Base-by-base conservation (phyloP, 2,329 filamentous ascomycete species). In the Epichloe gansuensis region DNA sequence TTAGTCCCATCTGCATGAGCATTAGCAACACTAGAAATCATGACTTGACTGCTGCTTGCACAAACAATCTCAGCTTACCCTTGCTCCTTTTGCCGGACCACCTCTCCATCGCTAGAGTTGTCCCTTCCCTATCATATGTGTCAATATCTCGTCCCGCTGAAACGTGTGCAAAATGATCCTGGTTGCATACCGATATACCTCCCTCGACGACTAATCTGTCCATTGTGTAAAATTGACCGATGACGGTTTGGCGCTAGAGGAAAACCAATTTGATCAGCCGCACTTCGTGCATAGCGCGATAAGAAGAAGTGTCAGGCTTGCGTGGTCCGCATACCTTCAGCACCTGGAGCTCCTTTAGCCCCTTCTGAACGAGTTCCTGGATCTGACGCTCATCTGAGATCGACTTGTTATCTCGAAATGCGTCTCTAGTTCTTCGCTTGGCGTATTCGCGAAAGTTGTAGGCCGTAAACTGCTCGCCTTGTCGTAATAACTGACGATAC, bases 361-460 rank as follows among this genome's bases (percentile, higher is more conserved):
- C 93, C 64, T 88, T 86, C 70, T 96, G 89, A 61, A 97, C 78
- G 62, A 96, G 73, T 69, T 95, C 90, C 70, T 97, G 90, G 67
- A 95, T 77, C 71, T 78, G 76, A 57, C 88, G 77, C 59, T 81
- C 77, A 65, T 96, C 93, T 46, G 80, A 73, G 62, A 89, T 85
- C 52, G 70, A 67, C 69, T 81, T 78, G 69, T 94, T 79, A 68
- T 95, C 89, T 62, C 86, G 81, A 70, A 97, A 98, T 4, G 88
- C 85, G 74, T 97, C 93, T 67, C 80, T 81, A 67, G 93, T 95
- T 69, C 91, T 82, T 65, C 93, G 85, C 71, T 84, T 86, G 51
- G 93, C 91, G 71, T 98, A 98, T 69, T 96, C 91, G 72, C 93
- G 83, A 78, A 96, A 98, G 73, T 97, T 98, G 76, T 97, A 98